Base-by-base conservation (phyloP, 2,329 filamentous ascomycete species). In the Colletotrichum gloeosporioides region DNA sequence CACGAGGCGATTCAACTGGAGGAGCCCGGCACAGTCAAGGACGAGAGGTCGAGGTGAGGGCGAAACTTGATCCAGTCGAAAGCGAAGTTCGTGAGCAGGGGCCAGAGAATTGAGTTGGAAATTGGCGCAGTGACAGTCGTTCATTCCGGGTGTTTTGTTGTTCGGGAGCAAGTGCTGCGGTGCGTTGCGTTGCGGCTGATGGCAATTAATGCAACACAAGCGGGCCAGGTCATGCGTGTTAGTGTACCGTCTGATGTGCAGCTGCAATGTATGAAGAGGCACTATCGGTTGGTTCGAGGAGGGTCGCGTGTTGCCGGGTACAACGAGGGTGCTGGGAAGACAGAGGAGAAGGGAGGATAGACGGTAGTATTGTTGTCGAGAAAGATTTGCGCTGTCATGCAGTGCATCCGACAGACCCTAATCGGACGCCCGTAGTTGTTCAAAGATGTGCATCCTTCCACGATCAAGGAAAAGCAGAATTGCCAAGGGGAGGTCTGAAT, bases 131-230 rank as follows among this genome's bases (percentile, higher is more conserved):
- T 71, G 36, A 32, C 57, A 49, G n/a, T n/a, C 16, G 49, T 57
- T 34, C 29, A 59, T 53, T 61, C 34, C 44, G 32, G 61, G 15
- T 27, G 57, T 44, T 69, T 61, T 22, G 15, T 63, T 66, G 32
- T 8, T 75, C 36, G 62, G 59, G 53, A 36, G 62, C 39, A 25
- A 63, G 62, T 25, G 32, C 18, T 70, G 68, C n/a, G 57, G 31
- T 53, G 68, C n/a, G 57, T 53, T 53, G 59, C 27, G 68, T 53
- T 70, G 68, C 68, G 68, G 68, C 68, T 70, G 68, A 63, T 27
- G 49, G 57, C 57, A 70, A 63, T 63, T 36, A 70, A 70, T 53
- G 39, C 36, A 70, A 53, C 18, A 69, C 66, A 69, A 39, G 68
- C 68, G 36, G 68, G 57, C 36, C 27, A 63, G 53, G 55, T 22